A percentile compares a stretch with the other conserved stretches of the same genome.
phyloP scores from a whole-genome alignment of 306 rosid genomes.

The Pterocarpus santalinus region DNA sequence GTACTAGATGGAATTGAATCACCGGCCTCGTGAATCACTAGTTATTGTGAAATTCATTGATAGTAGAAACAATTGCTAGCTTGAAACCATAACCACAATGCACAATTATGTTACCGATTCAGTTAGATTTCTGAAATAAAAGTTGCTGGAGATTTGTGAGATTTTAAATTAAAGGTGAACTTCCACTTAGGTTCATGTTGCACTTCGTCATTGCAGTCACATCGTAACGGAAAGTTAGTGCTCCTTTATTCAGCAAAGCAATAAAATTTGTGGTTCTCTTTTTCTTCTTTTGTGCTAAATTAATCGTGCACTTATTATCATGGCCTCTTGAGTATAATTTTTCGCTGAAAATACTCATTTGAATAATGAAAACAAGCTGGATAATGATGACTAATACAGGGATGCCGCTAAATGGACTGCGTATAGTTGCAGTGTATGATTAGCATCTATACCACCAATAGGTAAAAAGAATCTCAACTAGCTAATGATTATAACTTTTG shows the following conservation, averaged over 20 bases:
- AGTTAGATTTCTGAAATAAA: not conserved
- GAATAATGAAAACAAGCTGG: conserved; percentile 12
- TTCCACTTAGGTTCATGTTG: not conserved
- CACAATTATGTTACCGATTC: not conserved
- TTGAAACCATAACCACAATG: not conserved
- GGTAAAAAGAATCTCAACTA: not conserved
- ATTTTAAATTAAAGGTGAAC: not conserved
- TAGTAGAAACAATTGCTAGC: not conserved
- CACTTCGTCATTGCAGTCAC: conserved; percentile 19
- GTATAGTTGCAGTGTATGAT: not conserved
- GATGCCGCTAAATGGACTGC: not conserved
- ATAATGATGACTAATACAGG: conserved; percentile 19
- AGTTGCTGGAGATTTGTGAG: not conserved
- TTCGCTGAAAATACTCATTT: conserved; percentile 24
- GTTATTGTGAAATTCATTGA: not conserved
- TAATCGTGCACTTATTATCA: not conserved
- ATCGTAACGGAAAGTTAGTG: conserved; percentile 19
- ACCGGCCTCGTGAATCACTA: conserved; percentile 22
- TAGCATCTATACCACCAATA: not conserved
- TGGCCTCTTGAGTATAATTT: not conserved
- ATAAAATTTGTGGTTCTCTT: not conserved
- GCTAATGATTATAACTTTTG: conserved; percentile 12
- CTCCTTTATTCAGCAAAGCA: conserved; percentile 29
- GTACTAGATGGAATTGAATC: not conserved
- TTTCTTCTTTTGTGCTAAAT: conserved; percentile 19